Evolutionary conservation across 208 protist genomes (phyloP).

Genomic region (Crithidia acanthocephali): DNA sequence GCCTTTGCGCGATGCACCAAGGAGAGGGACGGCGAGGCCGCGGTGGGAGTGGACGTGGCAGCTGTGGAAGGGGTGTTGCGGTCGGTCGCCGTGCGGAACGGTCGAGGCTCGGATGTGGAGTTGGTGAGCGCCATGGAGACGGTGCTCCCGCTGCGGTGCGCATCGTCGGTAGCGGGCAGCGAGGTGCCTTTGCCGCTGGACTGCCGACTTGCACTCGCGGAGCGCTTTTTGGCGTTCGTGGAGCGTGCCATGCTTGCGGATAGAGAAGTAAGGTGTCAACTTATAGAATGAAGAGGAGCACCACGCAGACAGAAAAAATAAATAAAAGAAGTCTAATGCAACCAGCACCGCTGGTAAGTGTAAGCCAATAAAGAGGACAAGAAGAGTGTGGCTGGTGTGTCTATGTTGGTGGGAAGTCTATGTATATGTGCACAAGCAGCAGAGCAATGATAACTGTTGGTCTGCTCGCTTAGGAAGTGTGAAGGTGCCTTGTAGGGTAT

Average conservation of each 20-base stretch:
- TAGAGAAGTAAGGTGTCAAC: not conserved
- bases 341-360: no score
- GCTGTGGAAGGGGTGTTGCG: not conserved
- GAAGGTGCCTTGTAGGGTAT: no score
- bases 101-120: not conserved
- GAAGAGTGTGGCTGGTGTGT: no score
- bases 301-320: not conserved
- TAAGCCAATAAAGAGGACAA: no score
- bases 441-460: no score
- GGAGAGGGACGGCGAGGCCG: not conserved
- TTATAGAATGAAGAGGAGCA: not conserved
- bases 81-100: not conserved
- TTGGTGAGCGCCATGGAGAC: constrained; percentile 24
- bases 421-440: no score
- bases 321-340: no score
- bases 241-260: not conserved
- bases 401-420: no score
- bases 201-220: not conserved
- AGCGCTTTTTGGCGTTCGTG: not conserved
- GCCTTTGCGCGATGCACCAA: not conserved
- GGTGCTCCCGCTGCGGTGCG: not conserved
- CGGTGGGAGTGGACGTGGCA: not conserved
- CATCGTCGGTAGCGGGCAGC: not conserved
- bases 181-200: not conserved
- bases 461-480: no score